Percentiles rank a stretch among this genome's conserved stretches.
These are phyloP conservation scores for Epichloe sylvatica DNA, from an alignment of 2,329 filamentous ascomycete genomes.

Conservation along the genomic window DNA sequence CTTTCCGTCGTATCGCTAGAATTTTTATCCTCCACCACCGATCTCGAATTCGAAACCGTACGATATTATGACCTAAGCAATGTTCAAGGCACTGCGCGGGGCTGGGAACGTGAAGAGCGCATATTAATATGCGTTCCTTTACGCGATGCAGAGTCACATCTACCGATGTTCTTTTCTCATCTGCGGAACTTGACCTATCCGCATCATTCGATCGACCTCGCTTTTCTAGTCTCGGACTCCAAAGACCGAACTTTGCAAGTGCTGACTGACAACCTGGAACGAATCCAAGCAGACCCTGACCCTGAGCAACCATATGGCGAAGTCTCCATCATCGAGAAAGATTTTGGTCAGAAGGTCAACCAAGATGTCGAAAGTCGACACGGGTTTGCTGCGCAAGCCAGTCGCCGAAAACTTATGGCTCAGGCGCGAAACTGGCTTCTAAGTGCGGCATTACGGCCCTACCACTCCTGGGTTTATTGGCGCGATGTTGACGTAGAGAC, in stretches of 20 bases:
- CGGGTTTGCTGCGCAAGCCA: conserved; percentile 91
- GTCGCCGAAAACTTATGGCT: conserved; percentile 90
- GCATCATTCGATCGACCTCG: conserved; percentile 88
- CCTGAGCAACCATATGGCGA: conserved; percentile 78
- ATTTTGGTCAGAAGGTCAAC: conserved; percentile 95
- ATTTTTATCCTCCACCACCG: conserved; percentile 50
- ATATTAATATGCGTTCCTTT: conserved; percentile 91
- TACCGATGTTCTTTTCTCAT: conserved; percentile 98
- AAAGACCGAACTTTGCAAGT: conserved; percentile 78
- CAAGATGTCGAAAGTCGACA: conserved; percentile 97
- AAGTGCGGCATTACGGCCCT: conserved; percentile 81
- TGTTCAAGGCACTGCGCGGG: conserved; percentile 78
- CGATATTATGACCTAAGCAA: conserved; percentile 93
- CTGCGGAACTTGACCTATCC: conserved; percentile 93
- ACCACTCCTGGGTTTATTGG: conserved; percentile 99
- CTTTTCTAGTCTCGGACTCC: conserved; percentile 93
- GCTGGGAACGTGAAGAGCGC: conserved; percentile 92
- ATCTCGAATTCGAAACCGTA: conserved; percentile 80
- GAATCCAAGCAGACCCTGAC: conserved; percentile 67
- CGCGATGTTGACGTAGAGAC: conserved; percentile 97
- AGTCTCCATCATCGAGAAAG: conserved; percentile 95
- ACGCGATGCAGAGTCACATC: conserved; percentile 79
- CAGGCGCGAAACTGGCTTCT: conserved; percentile 95
- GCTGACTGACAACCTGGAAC: conserved; percentile 60
- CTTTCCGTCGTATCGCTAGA: conserved; percentile 55